phyloP scores from a whole-genome alignment of 2,329 filamentous ascomycete species.

The Raffaelea ambrosiae region DNA sequence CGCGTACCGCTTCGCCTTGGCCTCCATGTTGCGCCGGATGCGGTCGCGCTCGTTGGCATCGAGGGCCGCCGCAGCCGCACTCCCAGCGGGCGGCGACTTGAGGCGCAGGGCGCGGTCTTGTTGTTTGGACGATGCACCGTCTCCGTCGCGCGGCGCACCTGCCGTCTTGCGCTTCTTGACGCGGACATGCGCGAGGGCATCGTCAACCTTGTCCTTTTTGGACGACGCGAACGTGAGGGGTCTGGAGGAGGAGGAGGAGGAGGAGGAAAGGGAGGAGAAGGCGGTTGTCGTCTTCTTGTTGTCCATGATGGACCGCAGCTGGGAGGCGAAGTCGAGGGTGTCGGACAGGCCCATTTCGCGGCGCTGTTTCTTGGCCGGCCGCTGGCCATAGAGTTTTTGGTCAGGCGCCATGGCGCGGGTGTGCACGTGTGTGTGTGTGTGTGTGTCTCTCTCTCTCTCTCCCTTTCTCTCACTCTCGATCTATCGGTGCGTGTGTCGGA shows the following conservation, averaged over 20 bases:
- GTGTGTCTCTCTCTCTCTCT: background rate
- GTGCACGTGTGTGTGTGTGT: background rate
- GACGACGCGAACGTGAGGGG: background rate
- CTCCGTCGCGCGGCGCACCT: no score
- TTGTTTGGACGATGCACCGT: no score
- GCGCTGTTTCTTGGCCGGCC: conserved; percentile 58
- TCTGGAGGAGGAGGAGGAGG: background rate
- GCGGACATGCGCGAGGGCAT: conserved; percentile 2
- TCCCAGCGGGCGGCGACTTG: conserved; percentile 33
- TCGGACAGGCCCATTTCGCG: conserved; percentile 63
- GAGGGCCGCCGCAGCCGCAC: conserved; percentile 39
- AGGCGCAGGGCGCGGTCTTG: conserved; percentile 25
- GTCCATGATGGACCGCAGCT: conserved; percentile 70
- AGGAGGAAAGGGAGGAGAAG: conserved; percentile 17
- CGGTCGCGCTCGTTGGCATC: conserved; percentile 61
- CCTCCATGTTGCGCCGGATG: conserved; percentile 74
- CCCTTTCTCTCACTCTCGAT: background rate
- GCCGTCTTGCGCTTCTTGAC: background rate
- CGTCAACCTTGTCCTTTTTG: background rate
- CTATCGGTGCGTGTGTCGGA: no score
- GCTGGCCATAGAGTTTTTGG: conserved; percentile 67
- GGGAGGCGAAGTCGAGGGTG: conserved; percentile 78
- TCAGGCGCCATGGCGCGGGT: conserved; percentile 49
- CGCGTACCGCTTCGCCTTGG: conserved; percentile 81
- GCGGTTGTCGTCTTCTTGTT: conserved; percentile 28